phyloP scores from a whole-genome alignment of 768 basidiomycete genomes.

The Auriscalpium microsporum region DNA sequence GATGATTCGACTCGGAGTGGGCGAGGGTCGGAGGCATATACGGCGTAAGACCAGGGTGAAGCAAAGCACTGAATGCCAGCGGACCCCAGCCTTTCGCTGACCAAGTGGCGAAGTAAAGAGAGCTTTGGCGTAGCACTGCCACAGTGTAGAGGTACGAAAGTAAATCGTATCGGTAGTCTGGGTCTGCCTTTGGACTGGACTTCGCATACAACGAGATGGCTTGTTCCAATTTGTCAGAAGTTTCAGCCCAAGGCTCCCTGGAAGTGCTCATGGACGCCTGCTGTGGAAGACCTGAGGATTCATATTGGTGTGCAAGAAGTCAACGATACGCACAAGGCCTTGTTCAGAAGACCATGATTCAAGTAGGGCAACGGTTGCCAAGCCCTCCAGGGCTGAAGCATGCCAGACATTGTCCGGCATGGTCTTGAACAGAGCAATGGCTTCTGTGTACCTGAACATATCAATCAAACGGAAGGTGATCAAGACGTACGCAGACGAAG shows the following conservation, averaged over 20 bases:
- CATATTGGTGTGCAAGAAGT: constrained; percentile 2
- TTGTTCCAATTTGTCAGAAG: constrained; percentile 61
- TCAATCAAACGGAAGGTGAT: constrained; percentile 14
- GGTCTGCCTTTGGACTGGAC: constrained; percentile 35
- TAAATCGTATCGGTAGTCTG: constrained; percentile 49
- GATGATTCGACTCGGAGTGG: constrained; percentile 30
- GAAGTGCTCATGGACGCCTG: constrained; percentile 8
- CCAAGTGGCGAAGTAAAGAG: constrained; percentile 72
- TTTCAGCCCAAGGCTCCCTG: constrained; percentile 71
- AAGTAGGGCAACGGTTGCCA: constrained; percentile 69
- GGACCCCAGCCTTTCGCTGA: constrained; percentile 85
- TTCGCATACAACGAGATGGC: constrained; percentile 53
- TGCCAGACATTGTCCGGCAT: constrained; percentile 82
- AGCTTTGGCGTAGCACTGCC: constrained; percentile 63
- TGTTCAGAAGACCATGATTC: constrained; percentile 80
- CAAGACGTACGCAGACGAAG: constrained; percentile 3
- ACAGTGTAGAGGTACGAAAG: constrained; percentile 60
- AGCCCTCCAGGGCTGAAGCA: constrained; percentile 78
- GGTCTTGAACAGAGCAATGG: constrained; percentile 64
- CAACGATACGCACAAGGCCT: constrained; percentile 47
- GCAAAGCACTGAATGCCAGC: constrained; percentile 65
- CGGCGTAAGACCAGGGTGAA: constrained; percentile 53
- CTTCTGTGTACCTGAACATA: constrained; percentile 71
- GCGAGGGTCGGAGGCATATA: constrained; percentile 53
- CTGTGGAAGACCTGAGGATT: not conserved